Percentiles rank a stretch among this genome's conserved stretches.
Conservation (phyloP, 2,329 filamentous ascomycete species). For the Fusarium sp. region DNA sequence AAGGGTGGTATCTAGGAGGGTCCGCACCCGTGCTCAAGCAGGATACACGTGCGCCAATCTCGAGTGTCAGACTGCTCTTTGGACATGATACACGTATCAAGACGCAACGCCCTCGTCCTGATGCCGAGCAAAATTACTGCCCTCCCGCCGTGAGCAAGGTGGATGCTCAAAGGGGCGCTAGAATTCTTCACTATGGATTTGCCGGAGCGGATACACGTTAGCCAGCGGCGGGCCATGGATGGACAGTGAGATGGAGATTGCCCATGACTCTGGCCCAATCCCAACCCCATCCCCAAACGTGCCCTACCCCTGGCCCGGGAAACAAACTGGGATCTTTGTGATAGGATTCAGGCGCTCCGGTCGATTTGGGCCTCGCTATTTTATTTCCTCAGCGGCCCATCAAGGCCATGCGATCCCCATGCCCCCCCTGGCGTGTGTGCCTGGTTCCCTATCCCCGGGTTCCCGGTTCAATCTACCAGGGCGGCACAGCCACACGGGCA, state of each 20-base stretch:
- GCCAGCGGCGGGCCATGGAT: conserved; percentile 15
- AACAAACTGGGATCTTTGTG: conserved; percentile 8
- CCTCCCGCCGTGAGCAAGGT: conserved; percentile 10
- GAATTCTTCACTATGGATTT: conserved; percentile 29
- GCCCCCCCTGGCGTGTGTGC: conserved; percentile 10
- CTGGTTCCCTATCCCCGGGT: conserved; percentile 23
- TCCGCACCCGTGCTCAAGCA: background rate
- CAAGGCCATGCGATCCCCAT: conserved; percentile 12
- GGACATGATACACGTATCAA: background rate
- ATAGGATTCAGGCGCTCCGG: conserved; percentile 1
- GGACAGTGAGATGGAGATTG: conserved; percentile 32
- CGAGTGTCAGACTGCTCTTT: background rate
- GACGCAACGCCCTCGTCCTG: background rate
- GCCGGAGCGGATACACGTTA: conserved; percentile 14
- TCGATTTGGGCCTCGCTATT: conserved; percentile 10
- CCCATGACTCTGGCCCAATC: conserved; percentile 23
- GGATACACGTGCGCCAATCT: background rate
- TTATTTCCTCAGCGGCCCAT: conserved; percentile 4
- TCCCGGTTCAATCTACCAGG: conserved; percentile 4
- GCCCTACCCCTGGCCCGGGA: conserved; percentile 16
- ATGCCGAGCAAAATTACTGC: background rate
- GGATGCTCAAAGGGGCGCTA: conserved; percentile 22
- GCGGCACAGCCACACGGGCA: conserved; percentile 21
- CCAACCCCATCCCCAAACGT: conserved; percentile 22
- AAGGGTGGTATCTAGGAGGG: background rate